Percentiles rank a stretch among this genome's conserved stretches.
phyloP scores from a whole-genome alignment of 2,329 filamentous ascomycete species.

The Xylariaceae sp. region DNA sequence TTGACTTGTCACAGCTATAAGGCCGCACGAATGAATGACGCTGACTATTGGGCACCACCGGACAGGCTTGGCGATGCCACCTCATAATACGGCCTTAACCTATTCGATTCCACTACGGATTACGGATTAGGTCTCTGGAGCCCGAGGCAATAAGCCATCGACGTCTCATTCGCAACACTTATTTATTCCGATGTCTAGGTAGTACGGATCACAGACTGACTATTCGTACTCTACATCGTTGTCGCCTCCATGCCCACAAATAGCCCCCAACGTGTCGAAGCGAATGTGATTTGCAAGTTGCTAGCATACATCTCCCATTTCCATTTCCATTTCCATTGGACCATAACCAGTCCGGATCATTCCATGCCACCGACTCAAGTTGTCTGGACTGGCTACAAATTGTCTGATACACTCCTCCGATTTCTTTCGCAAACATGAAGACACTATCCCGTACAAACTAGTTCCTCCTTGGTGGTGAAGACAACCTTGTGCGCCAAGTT shows the following conservation, averaged over 20 bases:
- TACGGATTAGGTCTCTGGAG: conserved; percentile 10
- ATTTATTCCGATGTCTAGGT: not conserved
- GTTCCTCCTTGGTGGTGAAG: too few relatives aligned
- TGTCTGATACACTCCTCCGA: too few relatives aligned
- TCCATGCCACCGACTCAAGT: too few relatives aligned
- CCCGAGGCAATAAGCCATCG: not conserved
- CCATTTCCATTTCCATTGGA: conserved; percentile 6
- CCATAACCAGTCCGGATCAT: not conserved
- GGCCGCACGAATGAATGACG: not conserved
- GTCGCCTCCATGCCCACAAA: not conserved
- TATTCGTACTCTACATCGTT: not conserved
- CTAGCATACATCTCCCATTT: not conserved
- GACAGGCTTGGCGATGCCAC: conserved; percentile 17
- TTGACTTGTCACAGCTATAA: not conserved
- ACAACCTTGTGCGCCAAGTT: too few relatives aligned
- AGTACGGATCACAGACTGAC: not conserved
- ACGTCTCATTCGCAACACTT: conserved; percentile 1
- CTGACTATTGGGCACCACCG: conserved; percentile 8
- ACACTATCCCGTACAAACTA: too few relatives aligned
- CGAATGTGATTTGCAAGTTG: not conserved
- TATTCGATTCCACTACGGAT: conserved; percentile 1
- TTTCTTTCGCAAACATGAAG: too few relatives aligned
- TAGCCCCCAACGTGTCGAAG: conserved; percentile 9
- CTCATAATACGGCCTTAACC: not conserved
- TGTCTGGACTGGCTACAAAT: too few relatives aligned